A percentile compares a stretch with the other conserved stretches of the same genome.
These are phyloP conservation scores for Mycena capillaripes DNA, from an alignment of 768 basidiomycete species.

Conservation along the genomic window DNA sequence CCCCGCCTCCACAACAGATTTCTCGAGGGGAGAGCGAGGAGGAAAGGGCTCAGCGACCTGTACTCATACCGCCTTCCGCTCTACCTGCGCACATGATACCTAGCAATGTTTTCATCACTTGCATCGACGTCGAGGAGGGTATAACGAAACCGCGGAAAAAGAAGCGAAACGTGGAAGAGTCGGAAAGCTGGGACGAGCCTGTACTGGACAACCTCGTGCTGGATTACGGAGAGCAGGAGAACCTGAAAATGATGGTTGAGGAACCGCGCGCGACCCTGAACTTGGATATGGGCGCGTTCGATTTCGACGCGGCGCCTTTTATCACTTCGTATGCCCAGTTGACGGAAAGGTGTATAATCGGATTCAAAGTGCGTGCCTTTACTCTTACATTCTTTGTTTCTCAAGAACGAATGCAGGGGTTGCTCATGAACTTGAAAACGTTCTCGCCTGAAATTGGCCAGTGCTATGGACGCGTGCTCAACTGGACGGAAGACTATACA, in stretches of 20 bases:
- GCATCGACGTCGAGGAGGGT: constrained; percentile 36
- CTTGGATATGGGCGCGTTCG: constrained; percentile 8
- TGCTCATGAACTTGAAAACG: constrained; percentile 26
- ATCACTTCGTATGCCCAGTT: constrained; percentile 31
- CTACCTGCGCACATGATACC: constrained; percentile 25
- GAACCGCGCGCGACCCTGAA: background rate
- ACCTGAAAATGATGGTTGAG: background rate
- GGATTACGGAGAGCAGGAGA: constrained; percentile 17
- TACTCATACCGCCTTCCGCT: constrained; percentile 31
- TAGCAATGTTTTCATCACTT: constrained; percentile 34
- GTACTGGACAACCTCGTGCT: constrained; percentile 1
- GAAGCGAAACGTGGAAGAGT: constrained; percentile 12
- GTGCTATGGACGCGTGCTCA: constrained; percentile 27
- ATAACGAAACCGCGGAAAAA: constrained; percentile 27
- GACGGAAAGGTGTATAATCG: constrained; percentile 20
- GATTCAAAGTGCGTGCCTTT: constrained; percentile 19
- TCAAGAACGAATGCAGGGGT: constrained; percentile 11
- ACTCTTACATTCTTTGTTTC: background rate
- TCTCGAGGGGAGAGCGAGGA: background rate
- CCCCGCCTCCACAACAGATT: background rate
- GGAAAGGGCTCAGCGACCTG: background rate
- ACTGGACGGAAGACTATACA: constrained; percentile 17
- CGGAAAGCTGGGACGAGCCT: constrained; percentile 17
- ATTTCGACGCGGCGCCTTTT: constrained; percentile 22
- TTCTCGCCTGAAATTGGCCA: constrained; percentile 24